These are phyloP conservation scores for Cystobasidium pallidum DNA, from an alignment of 1,284 basidiomycete species.

Conservation along the genomic window DNA sequence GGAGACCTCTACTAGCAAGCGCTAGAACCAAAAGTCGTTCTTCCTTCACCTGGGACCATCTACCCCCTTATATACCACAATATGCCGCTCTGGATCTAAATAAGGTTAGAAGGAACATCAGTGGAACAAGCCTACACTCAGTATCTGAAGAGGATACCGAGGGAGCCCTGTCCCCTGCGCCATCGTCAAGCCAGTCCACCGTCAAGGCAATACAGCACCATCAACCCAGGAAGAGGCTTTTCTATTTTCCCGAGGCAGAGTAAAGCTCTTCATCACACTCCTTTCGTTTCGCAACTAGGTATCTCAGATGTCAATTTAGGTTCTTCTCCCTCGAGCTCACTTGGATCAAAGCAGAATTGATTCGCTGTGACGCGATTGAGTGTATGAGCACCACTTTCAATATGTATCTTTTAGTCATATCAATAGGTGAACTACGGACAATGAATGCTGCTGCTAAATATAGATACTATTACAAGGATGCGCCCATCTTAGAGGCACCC, in stretches of 20 bases:
- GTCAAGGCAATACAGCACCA: conserved; percentile 2
- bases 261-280: not conserved
- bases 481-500: no score
- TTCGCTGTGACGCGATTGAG: no score
- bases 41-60: conserved; percentile 40
- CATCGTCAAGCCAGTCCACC: conserved; percentile 13
- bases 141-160: conserved; percentile 32
- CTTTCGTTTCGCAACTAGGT: no score
- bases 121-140: conserved; percentile 41
- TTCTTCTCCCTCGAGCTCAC: no score
- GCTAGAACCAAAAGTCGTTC: conserved; percentile 25
- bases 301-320: no score
- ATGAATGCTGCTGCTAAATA: no score
- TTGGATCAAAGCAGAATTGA: no score
- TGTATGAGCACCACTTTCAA: no score
- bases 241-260: conserved; percentile 41
- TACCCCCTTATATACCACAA: conserved; percentile 39
- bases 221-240: conserved; percentile 29
- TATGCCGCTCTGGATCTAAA: conserved; percentile 37
- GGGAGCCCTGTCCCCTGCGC: not conserved
- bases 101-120: conserved; percentile 32
- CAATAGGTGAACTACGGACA: no score
- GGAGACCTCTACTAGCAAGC: not conserved
- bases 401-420: no score
- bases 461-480: no score